Conservation (phyloP, 106 monocot genomes). For the Cymbidium sinense region DNA sequence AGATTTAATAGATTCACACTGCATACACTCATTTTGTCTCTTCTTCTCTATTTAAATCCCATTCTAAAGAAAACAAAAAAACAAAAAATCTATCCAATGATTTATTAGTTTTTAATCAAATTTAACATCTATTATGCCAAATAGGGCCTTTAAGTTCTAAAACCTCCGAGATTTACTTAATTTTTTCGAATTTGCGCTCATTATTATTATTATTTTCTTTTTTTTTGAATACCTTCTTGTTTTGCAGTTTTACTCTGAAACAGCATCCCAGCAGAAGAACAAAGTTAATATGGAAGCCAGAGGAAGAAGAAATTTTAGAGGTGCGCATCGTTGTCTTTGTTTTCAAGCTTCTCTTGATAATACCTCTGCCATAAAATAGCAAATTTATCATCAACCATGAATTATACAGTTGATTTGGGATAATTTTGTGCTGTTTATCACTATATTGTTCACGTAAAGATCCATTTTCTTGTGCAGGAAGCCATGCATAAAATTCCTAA, state of each 20-base stretch:
- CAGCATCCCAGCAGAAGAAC: background rate
- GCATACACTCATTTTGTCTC: no score
- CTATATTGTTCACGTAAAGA: no score
- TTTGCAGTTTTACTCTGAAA: background rate
- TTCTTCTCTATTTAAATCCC: no score
- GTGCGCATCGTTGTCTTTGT: background rate
- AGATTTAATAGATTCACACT: no score
- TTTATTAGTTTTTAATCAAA: no score
- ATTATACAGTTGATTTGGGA: background rate
- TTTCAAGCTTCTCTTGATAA: background rate
- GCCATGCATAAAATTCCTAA: background rate
- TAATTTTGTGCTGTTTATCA: background rate
- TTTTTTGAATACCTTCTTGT: background rate
- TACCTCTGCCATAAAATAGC: background rate
- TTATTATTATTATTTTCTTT: no score
- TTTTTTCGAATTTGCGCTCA: no score
- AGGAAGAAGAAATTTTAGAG: constrained; percentile 1
- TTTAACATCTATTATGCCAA: no score
- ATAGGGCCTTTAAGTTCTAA: no score
- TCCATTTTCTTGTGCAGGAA: background rate
- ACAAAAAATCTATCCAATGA: no score
- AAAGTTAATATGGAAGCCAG: background rate
- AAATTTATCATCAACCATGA: background rate
- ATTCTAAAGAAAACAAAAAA: no score
- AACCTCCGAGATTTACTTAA: no score